Conservation (phyloP, 1,139 yeast species). For the Zygosaccharomyces pseudobailii region DNA sequence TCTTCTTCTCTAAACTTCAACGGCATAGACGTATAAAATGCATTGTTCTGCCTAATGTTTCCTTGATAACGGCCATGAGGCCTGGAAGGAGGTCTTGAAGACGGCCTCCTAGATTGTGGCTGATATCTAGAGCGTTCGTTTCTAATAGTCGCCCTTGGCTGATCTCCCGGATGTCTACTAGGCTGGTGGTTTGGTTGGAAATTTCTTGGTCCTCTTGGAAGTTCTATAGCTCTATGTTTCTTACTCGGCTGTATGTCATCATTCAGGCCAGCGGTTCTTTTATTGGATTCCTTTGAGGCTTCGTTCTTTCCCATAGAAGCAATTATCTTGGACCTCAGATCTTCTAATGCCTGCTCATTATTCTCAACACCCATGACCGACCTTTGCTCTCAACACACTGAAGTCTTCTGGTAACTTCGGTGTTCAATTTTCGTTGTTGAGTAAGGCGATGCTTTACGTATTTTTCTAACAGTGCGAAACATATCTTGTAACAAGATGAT, state of each 20-base stretch:
- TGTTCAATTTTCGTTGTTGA: background rate
- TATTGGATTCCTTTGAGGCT: constrained; percentile 3
- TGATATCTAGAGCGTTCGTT: background rate
- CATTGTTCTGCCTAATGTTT: background rate
- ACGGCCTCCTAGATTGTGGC: constrained; percentile 1
- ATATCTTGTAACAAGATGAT: background rate
- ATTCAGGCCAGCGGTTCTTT: constrained; percentile 4
- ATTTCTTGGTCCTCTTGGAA: constrained; percentile 7
- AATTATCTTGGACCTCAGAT: constrained; percentile 27
- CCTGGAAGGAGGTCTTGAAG: background rate
- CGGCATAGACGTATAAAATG: background rate
- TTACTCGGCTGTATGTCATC: constrained; percentile 2
- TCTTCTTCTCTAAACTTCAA: constrained; percentile 20
- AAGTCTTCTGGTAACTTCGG: background rate
- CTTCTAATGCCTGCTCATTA: constrained; percentile 20
- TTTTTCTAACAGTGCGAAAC: background rate
- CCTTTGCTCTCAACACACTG: background rate
- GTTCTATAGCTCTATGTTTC: constrained; percentile 7
- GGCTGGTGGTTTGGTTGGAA: constrained; percentile 2
- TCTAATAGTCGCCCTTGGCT: background rate
- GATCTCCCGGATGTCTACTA: background rate
- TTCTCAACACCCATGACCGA: constrained; percentile 8
- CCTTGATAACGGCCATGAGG: background rate
- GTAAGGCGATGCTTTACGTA: background rate
- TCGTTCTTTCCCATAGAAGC: constrained; percentile 21